phyloP scores from a whole-genome alignment of 192 early-diverging fungal genomes.

The Gonapodya prolifera region DNA sequence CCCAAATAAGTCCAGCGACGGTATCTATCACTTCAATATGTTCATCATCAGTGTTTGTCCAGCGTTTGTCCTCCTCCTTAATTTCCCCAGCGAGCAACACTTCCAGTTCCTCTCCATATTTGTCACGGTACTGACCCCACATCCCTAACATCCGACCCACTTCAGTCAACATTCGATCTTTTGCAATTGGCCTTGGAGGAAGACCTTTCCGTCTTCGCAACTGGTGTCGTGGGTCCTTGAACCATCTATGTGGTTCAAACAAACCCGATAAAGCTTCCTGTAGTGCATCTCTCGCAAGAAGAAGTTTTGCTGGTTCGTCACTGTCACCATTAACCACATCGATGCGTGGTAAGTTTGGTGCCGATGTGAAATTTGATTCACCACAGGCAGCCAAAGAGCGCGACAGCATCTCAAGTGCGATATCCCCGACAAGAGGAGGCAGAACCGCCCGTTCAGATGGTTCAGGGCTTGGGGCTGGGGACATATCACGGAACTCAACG shows the following conservation, averaged over 20 bases:
- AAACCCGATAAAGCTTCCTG: not conserved
- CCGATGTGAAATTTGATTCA: not conserved
- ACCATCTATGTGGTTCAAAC: not conserved
- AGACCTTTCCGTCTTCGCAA: not conserved
- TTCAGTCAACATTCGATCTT: not conserved
- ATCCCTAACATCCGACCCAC: not conserved
- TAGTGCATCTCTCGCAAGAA: not conserved
- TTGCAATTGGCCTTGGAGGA: not conserved
- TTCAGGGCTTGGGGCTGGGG: not conserved
- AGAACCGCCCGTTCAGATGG: not conserved
- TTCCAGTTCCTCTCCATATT: not conserved
- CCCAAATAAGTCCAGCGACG: not conserved
- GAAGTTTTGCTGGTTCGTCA: not conserved
- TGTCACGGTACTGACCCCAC: not conserved
- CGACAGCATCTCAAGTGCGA: not conserved
- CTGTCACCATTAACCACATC: not conserved
- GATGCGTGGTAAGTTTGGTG: not conserved
- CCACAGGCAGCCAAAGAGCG: not conserved
- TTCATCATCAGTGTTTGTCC: not conserved
- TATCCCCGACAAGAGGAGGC: not conserved
- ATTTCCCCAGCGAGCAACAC: not conserved
- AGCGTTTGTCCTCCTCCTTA: not conserved
- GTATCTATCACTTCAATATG: not conserved
- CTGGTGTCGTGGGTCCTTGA: not conserved
- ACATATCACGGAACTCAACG: not conserved